Percentiles rank a stretch among this genome's conserved stretches.
phyloP scores from a whole-genome alignment of 768 basidiomycete genomes.

The Boletellus ananiceps region DNA sequence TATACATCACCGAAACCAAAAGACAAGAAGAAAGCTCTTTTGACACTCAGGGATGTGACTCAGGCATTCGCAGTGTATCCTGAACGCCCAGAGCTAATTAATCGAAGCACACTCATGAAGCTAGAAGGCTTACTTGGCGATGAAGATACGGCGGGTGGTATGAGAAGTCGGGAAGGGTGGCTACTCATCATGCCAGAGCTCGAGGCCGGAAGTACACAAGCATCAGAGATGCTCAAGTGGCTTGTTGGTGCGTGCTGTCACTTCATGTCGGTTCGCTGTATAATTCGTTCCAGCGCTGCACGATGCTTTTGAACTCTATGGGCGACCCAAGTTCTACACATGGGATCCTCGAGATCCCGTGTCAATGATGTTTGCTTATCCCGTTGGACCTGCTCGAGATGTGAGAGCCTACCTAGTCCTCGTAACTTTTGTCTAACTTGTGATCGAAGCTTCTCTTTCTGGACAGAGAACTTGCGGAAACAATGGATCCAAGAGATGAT shows the following conservation, averaged over 20 bases:
- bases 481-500: slow-evolving; percentile 72
- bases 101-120: slow-evolving; percentile 85
- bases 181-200: slow-evolving; percentile 87
- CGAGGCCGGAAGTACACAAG: slow-evolving; percentile 54
- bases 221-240: slow-evolving; percentile 89
- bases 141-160: slow-evolving; percentile 62
- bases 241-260: slow-evolving; percentile 59
- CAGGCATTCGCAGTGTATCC: slow-evolving; percentile 96
- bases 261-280: background rate
- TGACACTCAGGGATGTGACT: slow-evolving; percentile 65
- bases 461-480: slow-evolving; percentile 76
- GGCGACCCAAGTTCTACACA: slow-evolving; percentile 77
- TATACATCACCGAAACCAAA: slow-evolving; percentile 62
- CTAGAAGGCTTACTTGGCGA: slow-evolving; percentile 81
- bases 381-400: slow-evolving; percentile 77
- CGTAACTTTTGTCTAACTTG: slow-evolving; percentile 13
- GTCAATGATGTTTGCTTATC: slow-evolving; percentile 93
- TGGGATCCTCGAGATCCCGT: slow-evolving; percentile 84
- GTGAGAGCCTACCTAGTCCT: slow-evolving; percentile 42
- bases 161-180: slow-evolving; percentile 79
- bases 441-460: slow-evolving; percentile 71
- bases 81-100: slow-evolving; percentile 89
- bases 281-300: slow-evolving; percentile 56
- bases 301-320: slow-evolving; percentile 85
- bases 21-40: slow-evolving; percentile 65